Percentiles rank a stretch among this genome's conserved stretches.
phyloP scores from a whole-genome alignment of 108 stramenopile species.

The Aurantiochytrium sp. region DNA sequence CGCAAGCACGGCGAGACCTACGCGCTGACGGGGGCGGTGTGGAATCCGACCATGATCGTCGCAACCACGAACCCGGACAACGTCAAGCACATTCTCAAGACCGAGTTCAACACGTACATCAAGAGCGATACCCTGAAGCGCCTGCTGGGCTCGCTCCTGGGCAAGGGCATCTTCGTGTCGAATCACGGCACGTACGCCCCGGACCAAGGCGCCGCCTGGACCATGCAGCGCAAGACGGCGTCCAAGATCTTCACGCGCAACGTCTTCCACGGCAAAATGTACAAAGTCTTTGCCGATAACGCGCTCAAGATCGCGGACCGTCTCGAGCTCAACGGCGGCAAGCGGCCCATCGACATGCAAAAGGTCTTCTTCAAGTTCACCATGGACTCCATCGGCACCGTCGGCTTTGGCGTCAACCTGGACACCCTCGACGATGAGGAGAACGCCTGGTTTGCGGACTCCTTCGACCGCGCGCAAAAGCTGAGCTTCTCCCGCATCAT shows the following conservation, averaged over 20 bases:
- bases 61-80: not conserved
- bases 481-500: not conserved
- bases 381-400: slow-evolving; percentile 51
- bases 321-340: not conserved
- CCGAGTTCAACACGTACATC: slow-evolving; percentile 53
- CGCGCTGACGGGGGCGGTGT: not conserved
- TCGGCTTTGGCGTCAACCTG: slow-evolving; percentile 56
- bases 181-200: not conserved
- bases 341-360: slow-evolving; percentile 43
- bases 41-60: not conserved
- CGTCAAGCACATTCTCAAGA: slow-evolving; percentile 50
- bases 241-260: slow-evolving; percentile 48
- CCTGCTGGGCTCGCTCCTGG: slow-evolving; percentile 36
- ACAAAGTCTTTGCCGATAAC: slow-evolving; percentile 33
- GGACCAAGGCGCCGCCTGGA: slow-evolving; percentile 51
- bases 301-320: not conserved
- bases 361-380: slow-evolving; percentile 41
- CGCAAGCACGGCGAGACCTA: not conserved
- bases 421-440: slow-evolving; percentile 35
- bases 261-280: slow-evolving; percentile 25
- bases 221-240: slow-evolving; percentile 52
- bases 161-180: slow-evolving; percentile 53
- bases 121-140: slow-evolving; percentile 41
- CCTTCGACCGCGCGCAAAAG: slow-evolving; percentile 48
- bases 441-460: slow-evolving; percentile 38